Base-by-base conservation (phyloP, 2,329 filamentous ascomycete genomes). In the Zasmidium citrigriseum region DNA sequence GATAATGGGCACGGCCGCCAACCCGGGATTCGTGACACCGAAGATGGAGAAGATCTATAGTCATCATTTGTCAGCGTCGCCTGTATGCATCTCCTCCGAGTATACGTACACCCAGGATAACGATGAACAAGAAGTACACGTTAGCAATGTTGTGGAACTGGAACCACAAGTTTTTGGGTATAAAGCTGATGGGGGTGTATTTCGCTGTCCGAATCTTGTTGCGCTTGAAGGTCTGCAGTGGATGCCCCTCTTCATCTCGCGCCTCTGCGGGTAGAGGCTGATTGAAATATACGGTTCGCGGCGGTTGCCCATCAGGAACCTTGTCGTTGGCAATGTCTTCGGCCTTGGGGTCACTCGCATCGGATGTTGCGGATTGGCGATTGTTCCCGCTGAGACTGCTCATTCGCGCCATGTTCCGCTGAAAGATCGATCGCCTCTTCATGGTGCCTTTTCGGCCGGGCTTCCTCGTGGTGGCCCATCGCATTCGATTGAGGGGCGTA, bases 91-190 rank as follows among this genome's bases (percentile, higher is more conserved):
- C 46, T 16, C 14, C 46, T 54, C 50, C 48, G 51, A 34, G 14
- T 18, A 38, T 56, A 83, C 93, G 82, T 88, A 98, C 95, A 70
- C 89, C 88, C 60, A 99, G 84, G 72, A 99, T 96, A 73, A 97
- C 93, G 69, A 93, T 84, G 78, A 98, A 97, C 67, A 98, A 82
- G 83, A 99, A 99, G 78, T 98, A 99, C 54, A 98, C 89, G 75
- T 99, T 99, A 72, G 95, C 95, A 70, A 99, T 89, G 72, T 98
- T 98, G 77, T 99, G 93, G 73, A 99, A 98, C 76, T 99, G 96
- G 65, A 96, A 91, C 86, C 89, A 99, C 71, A 99, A 73, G 76
- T 99, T 98, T 80, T 98, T 98, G 14, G 95, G 95, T 24, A 99
- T 76, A 76, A 99, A 99, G 60, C 90, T 96, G 63, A 99, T 76